These are phyloP conservation scores for Triticum turgidum DNA, from an alignment of 176 grass and related monocot species.

Conservation along the genomic window DNA sequence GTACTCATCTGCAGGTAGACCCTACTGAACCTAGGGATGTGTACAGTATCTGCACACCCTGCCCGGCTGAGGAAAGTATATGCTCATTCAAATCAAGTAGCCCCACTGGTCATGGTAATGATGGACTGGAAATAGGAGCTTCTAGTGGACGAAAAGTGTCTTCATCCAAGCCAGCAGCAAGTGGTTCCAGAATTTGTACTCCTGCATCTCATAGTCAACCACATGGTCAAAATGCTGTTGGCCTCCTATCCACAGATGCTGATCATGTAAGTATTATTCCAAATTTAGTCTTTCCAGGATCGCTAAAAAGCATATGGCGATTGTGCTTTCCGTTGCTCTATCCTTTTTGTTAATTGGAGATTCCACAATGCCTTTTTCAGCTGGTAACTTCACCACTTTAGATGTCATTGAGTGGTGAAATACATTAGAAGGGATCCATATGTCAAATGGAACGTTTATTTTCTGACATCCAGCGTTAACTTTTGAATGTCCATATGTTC, in stretches of 20 bases:
- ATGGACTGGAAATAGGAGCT: conserved; percentile 50
- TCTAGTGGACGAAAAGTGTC: conserved; percentile 44
- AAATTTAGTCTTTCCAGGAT: conserved; percentile 19
- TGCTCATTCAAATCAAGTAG: conserved; percentile 78
- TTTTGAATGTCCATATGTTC: not conserved
- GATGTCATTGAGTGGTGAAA: conserved; percentile 6
- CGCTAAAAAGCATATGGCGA: not conserved
- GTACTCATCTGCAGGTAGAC: conserved; percentile 35
- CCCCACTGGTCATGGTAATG: conserved; percentile 48
- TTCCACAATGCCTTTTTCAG: not conserved
- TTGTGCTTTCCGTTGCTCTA: not conserved
- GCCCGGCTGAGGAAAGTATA: conserved; percentile 80
- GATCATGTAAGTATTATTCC: conserved; percentile 56
- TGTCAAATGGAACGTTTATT: not conserved
- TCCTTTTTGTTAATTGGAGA: not conserved
- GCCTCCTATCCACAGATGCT: conserved; percentile 44
- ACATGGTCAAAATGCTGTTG: conserved; percentile 43
- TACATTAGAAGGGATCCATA: not conserved
- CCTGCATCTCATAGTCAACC: conserved; percentile 43
- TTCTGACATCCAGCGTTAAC: not conserved
- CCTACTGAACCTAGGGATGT: conserved; percentile 49
- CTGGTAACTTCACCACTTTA: not conserved
- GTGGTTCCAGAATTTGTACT: conserved; percentile 44
- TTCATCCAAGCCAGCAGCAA: conserved; percentile 58
- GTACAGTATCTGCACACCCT: conserved; percentile 48